Evolutionary conservation across 2,329 filamentous ascomycete genomes (phyloP).

Genomic region (Graphilbum fragrans): DNA sequence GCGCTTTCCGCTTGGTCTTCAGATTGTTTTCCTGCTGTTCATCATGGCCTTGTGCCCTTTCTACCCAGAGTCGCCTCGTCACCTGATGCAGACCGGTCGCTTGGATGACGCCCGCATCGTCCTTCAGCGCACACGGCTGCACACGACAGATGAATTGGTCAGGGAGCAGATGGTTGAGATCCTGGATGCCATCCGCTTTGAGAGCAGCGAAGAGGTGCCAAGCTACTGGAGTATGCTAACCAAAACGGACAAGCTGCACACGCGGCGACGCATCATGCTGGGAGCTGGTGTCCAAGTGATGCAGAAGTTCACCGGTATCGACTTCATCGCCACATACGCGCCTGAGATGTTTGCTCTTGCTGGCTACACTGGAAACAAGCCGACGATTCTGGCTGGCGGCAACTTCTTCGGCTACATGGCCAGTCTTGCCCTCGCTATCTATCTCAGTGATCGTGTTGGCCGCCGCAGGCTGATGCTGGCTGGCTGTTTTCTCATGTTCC

Average conservation of each 20-base stretch:
- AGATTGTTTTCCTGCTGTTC: constrained; percentile 23
- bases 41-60: constrained; percentile 17
- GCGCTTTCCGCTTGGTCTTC: constrained; percentile 22
- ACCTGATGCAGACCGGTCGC: constrained; percentile 38
- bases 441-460: neutral
- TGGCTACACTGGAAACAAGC: neutral
- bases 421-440: neutral
- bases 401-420: constrained; percentile 1
- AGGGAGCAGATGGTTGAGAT: neutral
- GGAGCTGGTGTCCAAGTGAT: neutral
- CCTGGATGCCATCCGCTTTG: neutral
- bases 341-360: constrained; percentile 1
- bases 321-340: neutral
- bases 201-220: neutral
- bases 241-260: neutral
- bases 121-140: constrained; percentile 18
- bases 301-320: constrained; percentile 1
- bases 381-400: neutral
- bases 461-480: neutral
- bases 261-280: neutral
- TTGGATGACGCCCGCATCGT: constrained; percentile 40
- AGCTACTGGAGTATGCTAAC: neutral
- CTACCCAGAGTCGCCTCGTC: constrained; percentile 36
- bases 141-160: neutral
- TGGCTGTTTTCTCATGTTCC: neutral